A percentile compares a stretch with the other conserved stretches of the same genome.
Evolutionary conservation across 1,139 yeast genomes (phyloP).

Genomic region (Geotrichum siamense): DNA sequence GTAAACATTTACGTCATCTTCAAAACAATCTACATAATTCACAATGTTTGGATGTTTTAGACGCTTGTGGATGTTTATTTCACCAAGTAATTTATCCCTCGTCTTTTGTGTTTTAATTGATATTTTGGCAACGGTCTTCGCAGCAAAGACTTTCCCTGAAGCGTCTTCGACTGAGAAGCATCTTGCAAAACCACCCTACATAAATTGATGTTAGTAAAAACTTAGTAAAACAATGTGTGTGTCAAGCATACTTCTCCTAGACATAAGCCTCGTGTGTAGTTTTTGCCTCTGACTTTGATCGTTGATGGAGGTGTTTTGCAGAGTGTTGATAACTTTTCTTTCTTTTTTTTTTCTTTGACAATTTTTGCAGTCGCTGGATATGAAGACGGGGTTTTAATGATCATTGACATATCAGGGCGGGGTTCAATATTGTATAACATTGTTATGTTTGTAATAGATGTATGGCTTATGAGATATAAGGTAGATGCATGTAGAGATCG

Average conservation of each 20-base stretch:
- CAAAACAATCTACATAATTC: conserved; percentile 88
- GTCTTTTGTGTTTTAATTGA: conserved; percentile 89
- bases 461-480: no score
- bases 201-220: conserved; percentile 1
- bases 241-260: conserved; percentile 57
- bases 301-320: conserved; percentile 94
- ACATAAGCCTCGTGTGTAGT: conserved; percentile 83
- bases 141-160: conserved; percentile 78
- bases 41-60: conserved; percentile 87
- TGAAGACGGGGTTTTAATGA: no score
- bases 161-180: conserved; percentile 93
- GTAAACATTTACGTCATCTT: conserved; percentile 89
- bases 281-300: conserved; percentile 65
- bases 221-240: not conserved
- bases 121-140: conserved; percentile 95
- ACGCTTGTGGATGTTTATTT: conserved; percentile 89
- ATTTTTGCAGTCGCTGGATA: not conserved
- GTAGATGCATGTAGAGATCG: no score
- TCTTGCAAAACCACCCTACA: conserved; percentile 89
- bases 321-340: conserved; percentile 76
- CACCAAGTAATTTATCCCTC: conserved; percentile 74
- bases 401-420: no score
- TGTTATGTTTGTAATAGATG: no score
- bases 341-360: conserved; percentile 41
- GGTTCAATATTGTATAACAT: no score